Conservation (phyloP, 192 early-diverging fungal species). For the Rhizophlyctis rosea region DNA sequence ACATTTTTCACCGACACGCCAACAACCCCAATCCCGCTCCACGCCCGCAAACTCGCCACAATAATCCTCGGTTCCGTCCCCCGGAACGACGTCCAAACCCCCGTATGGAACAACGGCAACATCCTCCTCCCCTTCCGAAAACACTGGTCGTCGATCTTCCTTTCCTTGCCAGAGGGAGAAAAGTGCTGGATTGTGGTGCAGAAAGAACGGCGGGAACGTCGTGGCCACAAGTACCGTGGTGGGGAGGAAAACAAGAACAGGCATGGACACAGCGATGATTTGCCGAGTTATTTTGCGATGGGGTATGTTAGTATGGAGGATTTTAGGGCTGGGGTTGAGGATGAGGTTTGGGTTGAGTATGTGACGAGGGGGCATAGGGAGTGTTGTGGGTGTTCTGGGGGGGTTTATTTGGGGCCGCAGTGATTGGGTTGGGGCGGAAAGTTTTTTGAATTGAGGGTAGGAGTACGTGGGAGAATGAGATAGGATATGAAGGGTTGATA, state of each 20-base stretch:
- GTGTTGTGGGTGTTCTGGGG: too few species aligned
- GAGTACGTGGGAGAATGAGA: too few species aligned
- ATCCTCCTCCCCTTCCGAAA: slow-evolving; percentile 13
- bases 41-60: too few species aligned
- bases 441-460: too few species aligned
- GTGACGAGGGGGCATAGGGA: too few species aligned
- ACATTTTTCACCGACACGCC: background rate
- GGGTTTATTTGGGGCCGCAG: too few species aligned
- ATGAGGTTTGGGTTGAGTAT: too few species aligned
- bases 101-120: slow-evolving; percentile 35
- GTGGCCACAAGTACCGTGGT: background rate
- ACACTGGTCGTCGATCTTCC: slow-evolving; percentile 15
- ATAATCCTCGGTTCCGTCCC: too few species aligned
- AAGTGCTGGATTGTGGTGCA: background rate
- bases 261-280: slow-evolving; percentile 34
- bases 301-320: slow-evolving; percentile 19
- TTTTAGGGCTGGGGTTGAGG: too few species aligned
- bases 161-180: slow-evolving; percentile 4
- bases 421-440: too few species aligned
- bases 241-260: background rate
- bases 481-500: too few species aligned
- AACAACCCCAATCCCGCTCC: slow-evolving; percentile 10
- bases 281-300: slow-evolving; percentile 34
- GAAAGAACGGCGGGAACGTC: background rate
- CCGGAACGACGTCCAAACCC: too few species aligned